A percentile compares a stretch with the other conserved stretches of the same genome.
These are phyloP conservation scores for Hsuehochloa calcarea DNA, from an alignment of 176 grass and related monocot species.

Conservation along the genomic window DNA sequence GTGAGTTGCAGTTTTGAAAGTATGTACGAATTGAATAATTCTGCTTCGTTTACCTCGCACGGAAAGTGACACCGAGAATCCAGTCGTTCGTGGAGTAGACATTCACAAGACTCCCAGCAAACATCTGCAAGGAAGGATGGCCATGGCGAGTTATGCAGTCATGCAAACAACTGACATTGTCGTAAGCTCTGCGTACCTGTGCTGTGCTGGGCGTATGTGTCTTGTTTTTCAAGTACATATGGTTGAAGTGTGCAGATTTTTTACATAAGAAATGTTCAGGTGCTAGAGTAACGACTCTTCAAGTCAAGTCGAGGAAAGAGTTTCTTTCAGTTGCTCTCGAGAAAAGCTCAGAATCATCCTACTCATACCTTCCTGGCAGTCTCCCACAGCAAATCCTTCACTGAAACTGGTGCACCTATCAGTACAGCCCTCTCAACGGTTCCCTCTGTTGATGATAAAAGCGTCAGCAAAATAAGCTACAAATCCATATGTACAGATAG, in stretches of 20 bases:
- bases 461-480: conserved; percentile 1
- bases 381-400: conserved; percentile 70
- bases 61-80: conserved; percentile 84
- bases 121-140: conserved; percentile 53
- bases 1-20: not conserved
- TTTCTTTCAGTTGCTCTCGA: not conserved
- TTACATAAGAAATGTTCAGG: not conserved
- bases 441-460: conserved; percentile 55
- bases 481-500: not conserved
- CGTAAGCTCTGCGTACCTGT: not conserved
- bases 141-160: not conserved
- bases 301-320: not conserved
- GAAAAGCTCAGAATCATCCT: not conserved
- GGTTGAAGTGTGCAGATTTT: not conserved
- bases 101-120: conserved; percentile 83
- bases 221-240: not conserved
- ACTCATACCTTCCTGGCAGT: conserved; percentile 72
- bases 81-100: conserved; percentile 86
- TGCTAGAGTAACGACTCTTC: not conserved
- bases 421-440: conserved; percentile 83
- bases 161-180: not conserved
- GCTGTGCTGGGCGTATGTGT: not conserved
- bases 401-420: conserved; percentile 82
- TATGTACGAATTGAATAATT: not conserved
- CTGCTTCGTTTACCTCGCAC: conserved; percentile 61